Evolutionary conservation across 805 yeast genomes (phyloP).

Genomic region (Spathaspora sp.): DNA sequence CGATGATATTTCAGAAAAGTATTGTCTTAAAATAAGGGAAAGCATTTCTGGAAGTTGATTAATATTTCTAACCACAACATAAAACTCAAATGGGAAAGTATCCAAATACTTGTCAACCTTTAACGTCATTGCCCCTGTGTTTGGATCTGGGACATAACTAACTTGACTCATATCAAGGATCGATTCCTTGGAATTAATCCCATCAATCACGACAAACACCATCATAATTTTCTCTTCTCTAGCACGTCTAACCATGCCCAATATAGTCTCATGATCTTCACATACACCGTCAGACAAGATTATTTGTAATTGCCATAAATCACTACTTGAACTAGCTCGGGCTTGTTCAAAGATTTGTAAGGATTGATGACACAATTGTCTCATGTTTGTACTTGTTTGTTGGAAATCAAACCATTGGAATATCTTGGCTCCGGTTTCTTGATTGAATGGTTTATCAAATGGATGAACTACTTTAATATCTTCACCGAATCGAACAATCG

Average conservation of each 20-base stretch:
- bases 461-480: conserved; percentile 81
- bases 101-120: conserved; percentile 84
- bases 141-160: conserved; percentile 62
- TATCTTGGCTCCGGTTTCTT: conserved; percentile 77
- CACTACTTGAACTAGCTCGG: conserved; percentile 42
- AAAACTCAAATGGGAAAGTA: conserved; percentile 94
- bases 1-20: conserved; percentile 62
- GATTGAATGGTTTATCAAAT: conserved; percentile 74
- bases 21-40: conserved; percentile 85
- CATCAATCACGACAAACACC: conserved; percentile 92
- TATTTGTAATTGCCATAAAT: conserved; percentile 90
- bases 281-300: conserved; percentile 96
- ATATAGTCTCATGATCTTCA: conserved; percentile 84
- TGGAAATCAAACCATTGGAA: conserved; percentile 89
- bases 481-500: conserved; percentile 89
- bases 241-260: conserved; percentile 83
- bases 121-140: conserved; percentile 64
- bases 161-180: conserved; percentile 95
- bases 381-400: conserved; percentile 83
- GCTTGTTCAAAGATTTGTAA: conserved; percentile 69
- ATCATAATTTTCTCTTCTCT: conserved; percentile 90
- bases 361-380: conserved; percentile 66
- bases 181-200: conserved; percentile 77
- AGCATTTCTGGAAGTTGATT: conserved; percentile 89
- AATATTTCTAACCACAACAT: conserved; percentile 88